These are phyloP conservation scores for Zalaria obscura DNA, from an alignment of 2,329 filamentous ascomycete species.

Conservation along the genomic window DNA sequence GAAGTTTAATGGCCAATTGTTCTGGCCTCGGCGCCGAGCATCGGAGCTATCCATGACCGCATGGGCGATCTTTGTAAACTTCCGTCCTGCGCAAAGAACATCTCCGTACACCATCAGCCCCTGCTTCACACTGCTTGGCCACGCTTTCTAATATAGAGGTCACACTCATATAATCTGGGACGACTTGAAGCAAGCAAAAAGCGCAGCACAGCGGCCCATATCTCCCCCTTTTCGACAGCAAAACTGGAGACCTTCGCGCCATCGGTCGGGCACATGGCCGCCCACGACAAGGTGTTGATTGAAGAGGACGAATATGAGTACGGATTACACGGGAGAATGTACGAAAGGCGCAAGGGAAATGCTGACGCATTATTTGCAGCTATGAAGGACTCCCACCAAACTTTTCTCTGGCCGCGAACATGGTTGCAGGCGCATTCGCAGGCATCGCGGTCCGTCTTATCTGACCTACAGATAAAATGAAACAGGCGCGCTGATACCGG, in stretches of 20 bases:
- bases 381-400: constrained; percentile 93
- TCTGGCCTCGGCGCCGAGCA: too few species aligned
- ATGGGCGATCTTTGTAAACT: too few species aligned
- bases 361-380: constrained; percentile 23
- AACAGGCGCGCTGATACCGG: constrained; percentile 7
- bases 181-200: too few species aligned
- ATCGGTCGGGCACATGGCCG: constrained; percentile 12
- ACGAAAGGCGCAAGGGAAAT: not conserved
- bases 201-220: too few species aligned
- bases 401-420: constrained; percentile 87
- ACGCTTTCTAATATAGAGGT: too few species aligned
- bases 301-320: constrained; percentile 23
- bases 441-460: constrained; percentile 66
- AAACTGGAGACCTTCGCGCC: constrained; percentile 7
- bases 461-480: not conserved
- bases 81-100: too few species aligned
- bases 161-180: too few species aligned
- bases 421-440: constrained; percentile 90
- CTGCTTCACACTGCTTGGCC: too few species aligned
- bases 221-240: constrained; percentile 2
- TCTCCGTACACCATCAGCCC: too few species aligned
- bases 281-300: constrained; percentile 16
- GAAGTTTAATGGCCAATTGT: too few species aligned
- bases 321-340: not conserved
- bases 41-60: too few species aligned